Evolutionary conservation across 805 yeast genomes (phyloP).

Genomic region (Nakazawaea ernobii): DNA sequence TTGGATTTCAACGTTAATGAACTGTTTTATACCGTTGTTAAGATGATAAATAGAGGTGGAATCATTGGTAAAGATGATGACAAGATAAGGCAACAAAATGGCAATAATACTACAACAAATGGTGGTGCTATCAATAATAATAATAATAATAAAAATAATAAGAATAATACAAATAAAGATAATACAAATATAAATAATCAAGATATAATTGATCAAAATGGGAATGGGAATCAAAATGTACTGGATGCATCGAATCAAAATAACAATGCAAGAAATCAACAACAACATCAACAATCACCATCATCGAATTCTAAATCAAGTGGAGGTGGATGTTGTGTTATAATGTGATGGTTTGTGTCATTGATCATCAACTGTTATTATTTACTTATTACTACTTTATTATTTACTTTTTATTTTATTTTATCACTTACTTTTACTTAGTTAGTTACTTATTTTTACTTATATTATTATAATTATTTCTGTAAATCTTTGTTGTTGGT

Average conservation of each 20-base stretch:
- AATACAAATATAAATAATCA: conserved; percentile 3
- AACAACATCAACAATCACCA: background rate
- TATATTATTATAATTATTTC: no score
- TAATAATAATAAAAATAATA: no score
- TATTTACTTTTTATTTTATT: conserved; percentile 22
- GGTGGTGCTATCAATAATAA: no score
- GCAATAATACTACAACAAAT: conserved; percentile 16
- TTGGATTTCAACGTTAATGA: conserved; percentile 71
- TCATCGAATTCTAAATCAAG: conserved; percentile 13
- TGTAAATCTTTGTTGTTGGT: no score
- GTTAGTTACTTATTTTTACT: background rate
- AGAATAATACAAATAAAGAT: no score
- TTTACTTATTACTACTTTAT: no score
- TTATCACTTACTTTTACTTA: no score
- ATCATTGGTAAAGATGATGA: conserved; percentile 22
- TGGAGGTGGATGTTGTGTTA: conserved; percentile 28
- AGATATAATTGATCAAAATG: background rate
- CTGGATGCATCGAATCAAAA: conserved; percentile 9
- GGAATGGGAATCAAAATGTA: background rate
- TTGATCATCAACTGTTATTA: no score
- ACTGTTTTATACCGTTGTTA: conserved; percentile 30
- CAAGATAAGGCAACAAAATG: conserved; percentile 19
- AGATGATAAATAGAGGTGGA: conserved; percentile 23
- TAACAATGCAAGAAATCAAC: background rate
- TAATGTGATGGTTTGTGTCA: no score